phyloP scores from a whole-genome alignment of 2,329 filamentous ascomycete species.

The Grosmannia serpens region DNA sequence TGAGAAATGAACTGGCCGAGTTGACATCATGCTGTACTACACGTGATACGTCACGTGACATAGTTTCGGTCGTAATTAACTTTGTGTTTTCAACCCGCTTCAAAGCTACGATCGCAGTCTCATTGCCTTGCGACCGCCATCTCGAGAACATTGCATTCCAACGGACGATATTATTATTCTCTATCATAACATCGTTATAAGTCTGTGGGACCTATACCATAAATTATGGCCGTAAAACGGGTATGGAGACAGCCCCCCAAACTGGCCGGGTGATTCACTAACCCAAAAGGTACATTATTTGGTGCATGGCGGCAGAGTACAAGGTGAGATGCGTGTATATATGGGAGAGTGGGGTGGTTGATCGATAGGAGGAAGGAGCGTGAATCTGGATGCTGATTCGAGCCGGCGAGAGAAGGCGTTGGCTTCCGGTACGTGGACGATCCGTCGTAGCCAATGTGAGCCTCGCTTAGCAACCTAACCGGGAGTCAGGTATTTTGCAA shows the following conservation, averaged over 20 bases:
- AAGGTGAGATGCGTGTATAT: slow-evolving; percentile 36
- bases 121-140: too few relatives aligned
- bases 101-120: not conserved
- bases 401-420: slow-evolving; percentile 30
- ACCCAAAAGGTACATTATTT: slow-evolving; percentile 44
- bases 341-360: not conserved
- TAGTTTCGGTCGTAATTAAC: not conserved
- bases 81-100: not conserved
- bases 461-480: too few relatives aligned
- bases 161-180: not conserved
- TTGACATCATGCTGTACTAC: not conserved
- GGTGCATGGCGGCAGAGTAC: slow-evolving; percentile 53
- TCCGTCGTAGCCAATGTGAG: not conserved
- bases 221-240: slow-evolving; percentile 10
- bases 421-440: slow-evolving; percentile 35
- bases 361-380: not conserved
- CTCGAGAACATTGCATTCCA: not conserved
- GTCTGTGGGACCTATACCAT: not conserved
- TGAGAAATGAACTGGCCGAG: not conserved
- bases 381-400: not conserved
- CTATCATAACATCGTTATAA: not conserved
- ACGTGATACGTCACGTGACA: not conserved
- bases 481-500: slow-evolving; percentile 38
- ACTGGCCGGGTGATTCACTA: not conserved
- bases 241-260: slow-evolving; percentile 4